A percentile compares a stretch with the other conserved stretches of the same genome.
These are phyloP conservation scores for Flaveria robusta DNA, from an alignment of 129 eudicot genomes.

Conservation along the genomic window DNA sequence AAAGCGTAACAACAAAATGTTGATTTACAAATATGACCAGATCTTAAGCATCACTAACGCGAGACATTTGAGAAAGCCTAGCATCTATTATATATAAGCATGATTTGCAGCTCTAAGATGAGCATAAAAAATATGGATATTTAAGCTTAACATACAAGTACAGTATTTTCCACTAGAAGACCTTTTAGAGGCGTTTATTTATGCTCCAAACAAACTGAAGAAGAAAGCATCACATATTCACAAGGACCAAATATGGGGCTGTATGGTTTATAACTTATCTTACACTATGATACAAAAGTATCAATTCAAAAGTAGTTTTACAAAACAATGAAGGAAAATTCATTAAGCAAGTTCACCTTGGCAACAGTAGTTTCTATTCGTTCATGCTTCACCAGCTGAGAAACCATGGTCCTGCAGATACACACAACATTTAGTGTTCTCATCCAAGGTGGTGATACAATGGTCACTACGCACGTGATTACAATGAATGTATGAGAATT, in stretches of 20 bases:
- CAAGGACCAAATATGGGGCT: neutral
- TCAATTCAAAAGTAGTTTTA: neutral
- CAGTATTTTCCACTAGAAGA: neutral
- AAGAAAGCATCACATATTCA: neutral
- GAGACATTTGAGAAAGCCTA: neutral
- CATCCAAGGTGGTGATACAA: neutral
- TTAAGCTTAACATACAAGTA: constrained; percentile 5
- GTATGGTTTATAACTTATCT: neutral
- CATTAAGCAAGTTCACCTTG: constrained; percentile 50
- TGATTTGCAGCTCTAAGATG: neutral
- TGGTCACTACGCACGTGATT: neutral
- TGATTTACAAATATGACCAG: neutral
- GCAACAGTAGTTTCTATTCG: constrained; percentile 93
- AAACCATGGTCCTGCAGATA: constrained; percentile 81
- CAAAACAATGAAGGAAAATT: neutral
- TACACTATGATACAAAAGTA: constrained; percentile 1
- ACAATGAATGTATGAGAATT: neutral
- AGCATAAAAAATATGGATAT: neutral
- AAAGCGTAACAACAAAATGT: too few relatives aligned
- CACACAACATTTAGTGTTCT: neutral
- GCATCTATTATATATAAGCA: neutral
- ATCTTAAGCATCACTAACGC: neutral
- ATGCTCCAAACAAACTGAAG: neutral
- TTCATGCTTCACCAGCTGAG: constrained; percentile 94
- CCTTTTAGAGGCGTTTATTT: neutral